Base-by-base conservation (phyloP, 1,284 basidiomycete genomes). In the Moniliophthora roreri region DNA sequence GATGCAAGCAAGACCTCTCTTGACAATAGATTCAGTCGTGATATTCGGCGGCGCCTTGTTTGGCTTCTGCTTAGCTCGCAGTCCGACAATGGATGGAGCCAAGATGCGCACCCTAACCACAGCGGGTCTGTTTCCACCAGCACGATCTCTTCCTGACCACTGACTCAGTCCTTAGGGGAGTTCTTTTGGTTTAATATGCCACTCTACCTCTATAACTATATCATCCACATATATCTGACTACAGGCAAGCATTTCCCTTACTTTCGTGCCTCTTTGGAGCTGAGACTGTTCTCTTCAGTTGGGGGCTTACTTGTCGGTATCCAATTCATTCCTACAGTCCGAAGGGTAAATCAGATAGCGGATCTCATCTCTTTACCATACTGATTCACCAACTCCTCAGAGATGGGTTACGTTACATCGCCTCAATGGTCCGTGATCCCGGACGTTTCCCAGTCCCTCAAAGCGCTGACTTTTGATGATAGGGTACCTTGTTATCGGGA, bases 161-260 rank as follows among this genome's bases (percentile, higher is more conserved):
- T 45, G 24, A 48, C 35, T 1, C 21, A 32, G 21, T 32, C 37
- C 18, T 32, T 23, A 64, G 65, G 65, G 13, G 65, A 65, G 56
- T 64, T 61, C 55, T 64, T 62, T 50, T 65, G 63, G 65, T 63
- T 63, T 49, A 37, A 53, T 5, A 36, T 56, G 26, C 44, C 50
- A 16, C 24, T 61, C n/a, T 66, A 60, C 53, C 60, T 60, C n/a
- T 26, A 53, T 10, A 63, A 59, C 38, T 55, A 63, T 13, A 58
- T 62, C 38, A 58, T 66, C 13, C 65, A 66, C 46, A 64, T 65
- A 28, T 64, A 63, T 48, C 51, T 63, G 8, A 57, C 64, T 2
- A 63, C 60, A 3, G 26, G 65, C 65, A 53, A n/a, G 62, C 44
- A 36, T 39, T 20, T 52, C 26, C 10, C 7, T 10, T 41, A 23